Conservation (phyloP, 257 asterid genomes). For the Galeopsis tetrahit region DNA sequence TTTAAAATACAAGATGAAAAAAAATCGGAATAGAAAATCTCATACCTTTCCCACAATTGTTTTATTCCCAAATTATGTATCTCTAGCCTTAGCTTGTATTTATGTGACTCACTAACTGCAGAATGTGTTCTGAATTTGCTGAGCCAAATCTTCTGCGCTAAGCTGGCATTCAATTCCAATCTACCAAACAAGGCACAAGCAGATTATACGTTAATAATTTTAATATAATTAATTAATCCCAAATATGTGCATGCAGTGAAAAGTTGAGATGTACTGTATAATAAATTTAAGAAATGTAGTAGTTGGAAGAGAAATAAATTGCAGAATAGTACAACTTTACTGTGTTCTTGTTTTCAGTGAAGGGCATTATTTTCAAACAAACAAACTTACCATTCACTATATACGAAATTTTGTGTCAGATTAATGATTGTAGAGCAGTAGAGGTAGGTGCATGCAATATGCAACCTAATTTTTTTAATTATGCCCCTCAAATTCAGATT, state of each 20-base stretch:
- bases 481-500: neutral
- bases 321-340: neutral
- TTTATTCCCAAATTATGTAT: constrained; percentile 2
- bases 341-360: constrained; percentile 34
- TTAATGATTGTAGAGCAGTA: neutral
- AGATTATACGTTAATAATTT: neutral
- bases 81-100: neutral
- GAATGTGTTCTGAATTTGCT: constrained; percentile 86
- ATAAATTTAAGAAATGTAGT: constrained; percentile 26
- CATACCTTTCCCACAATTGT: constrained; percentile 12
- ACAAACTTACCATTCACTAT: constrained; percentile 3
- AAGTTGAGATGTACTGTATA: neutral
- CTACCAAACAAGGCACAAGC: constrained; percentile 39
- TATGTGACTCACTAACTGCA: constrained; percentile 32
- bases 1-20: neutral
- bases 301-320: constrained; percentile 31
- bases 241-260: neutral
- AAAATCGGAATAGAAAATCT: neutral
- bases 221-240: neutral
- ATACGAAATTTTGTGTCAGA: constrained; percentile 10
- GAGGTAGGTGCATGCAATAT: neutral
- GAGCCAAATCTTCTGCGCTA: constrained; percentile 92
- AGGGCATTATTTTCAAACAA: neutral
- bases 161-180: constrained; percentile 95
- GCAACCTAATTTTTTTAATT: neutral